These are phyloP conservation scores for Globisporangium mamillatum DNA, from an alignment of 352 stramenopile species.

Conservation along the genomic window DNA sequence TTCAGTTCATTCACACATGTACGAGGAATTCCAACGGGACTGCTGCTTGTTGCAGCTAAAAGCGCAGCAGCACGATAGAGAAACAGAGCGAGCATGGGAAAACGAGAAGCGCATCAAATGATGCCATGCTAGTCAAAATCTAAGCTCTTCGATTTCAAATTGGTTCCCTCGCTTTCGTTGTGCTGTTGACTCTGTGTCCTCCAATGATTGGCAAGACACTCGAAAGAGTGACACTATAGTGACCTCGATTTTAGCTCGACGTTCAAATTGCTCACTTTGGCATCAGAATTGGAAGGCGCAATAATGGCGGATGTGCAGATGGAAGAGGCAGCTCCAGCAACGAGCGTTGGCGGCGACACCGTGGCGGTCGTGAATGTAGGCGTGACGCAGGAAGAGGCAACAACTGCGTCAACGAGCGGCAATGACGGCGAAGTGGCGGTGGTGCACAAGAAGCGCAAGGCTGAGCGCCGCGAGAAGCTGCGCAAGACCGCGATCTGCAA, in stretches of 20 bases:
- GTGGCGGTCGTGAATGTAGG: neutral
- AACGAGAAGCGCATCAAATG: neutral
- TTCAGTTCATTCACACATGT: neutral
- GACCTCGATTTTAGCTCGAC: neutral
- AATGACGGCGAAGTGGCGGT: slow-evolving; percentile 1
- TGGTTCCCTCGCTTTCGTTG: slow-evolving; percentile 2
- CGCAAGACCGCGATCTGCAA: slow-evolving; percentile 83
- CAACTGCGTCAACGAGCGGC: neutral
- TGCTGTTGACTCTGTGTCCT: slow-evolving; percentile 7
- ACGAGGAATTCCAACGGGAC: neutral
- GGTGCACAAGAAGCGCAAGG: slow-evolving; percentile 56
- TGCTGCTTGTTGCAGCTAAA: neutral
- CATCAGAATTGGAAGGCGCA: neutral
- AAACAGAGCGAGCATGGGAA: neutral
- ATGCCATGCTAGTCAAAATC: neutral
- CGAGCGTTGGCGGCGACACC: neutral
- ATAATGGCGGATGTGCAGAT: slow-evolving; percentile 11
- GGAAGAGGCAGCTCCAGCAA: neutral
- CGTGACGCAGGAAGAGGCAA: neutral
- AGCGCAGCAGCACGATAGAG: slow-evolving; percentile 2
- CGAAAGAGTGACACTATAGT: slow-evolving; percentile 7
- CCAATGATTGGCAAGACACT: neutral
- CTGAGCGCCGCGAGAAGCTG: slow-evolving; percentile 60
- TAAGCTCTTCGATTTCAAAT: neutral
- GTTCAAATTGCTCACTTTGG: neutral